Evolutionary conservation across 1,284 basidiomycete species (phyloP).

Genomic region (Fomitopsis schrenkii): DNA sequence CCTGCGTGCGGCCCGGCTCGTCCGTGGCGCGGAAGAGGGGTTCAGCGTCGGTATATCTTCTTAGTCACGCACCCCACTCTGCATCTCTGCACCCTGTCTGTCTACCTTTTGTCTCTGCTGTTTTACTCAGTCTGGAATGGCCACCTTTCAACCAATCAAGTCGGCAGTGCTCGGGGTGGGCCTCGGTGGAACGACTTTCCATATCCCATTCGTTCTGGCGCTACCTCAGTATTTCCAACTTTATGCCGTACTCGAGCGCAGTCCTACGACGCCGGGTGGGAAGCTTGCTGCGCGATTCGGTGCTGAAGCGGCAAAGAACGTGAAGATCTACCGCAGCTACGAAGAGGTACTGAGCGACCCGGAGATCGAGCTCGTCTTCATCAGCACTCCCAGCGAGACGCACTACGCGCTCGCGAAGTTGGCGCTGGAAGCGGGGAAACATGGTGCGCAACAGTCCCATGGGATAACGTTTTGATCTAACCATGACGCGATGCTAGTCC

Average conservation of each 20-base stretch:
- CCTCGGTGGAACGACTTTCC: slow-evolving; percentile 73
- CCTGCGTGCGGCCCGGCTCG: neutral
- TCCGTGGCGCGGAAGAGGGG: neutral
- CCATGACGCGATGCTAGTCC: slow-evolving; percentile 36
- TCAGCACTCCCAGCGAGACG: slow-evolving; percentile 78
- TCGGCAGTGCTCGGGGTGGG: slow-evolving; percentile 76
- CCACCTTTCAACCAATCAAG: slow-evolving; percentile 43
- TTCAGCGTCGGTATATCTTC: neutral
- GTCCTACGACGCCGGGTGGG: slow-evolving; percentile 53
- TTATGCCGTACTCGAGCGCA: slow-evolving; percentile 62
- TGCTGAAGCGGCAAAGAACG: slow-evolving; percentile 31
- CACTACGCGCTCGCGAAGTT: slow-evolving; percentile 71
- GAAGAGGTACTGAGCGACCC: slow-evolving; percentile 55
- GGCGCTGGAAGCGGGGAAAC: slow-evolving; percentile 70
- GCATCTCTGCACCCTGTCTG: neutral
- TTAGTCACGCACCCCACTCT: neutral
- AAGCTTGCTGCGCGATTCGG: slow-evolving; percentile 63
- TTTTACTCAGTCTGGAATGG: neutral
- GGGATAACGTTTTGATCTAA: neutral
- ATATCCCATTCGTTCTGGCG: slow-evolving; percentile 73
- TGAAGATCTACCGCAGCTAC: slow-evolving; percentile 51
- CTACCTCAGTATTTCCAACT: slow-evolving; percentile 73
- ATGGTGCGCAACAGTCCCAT: slow-evolving; percentile 43
- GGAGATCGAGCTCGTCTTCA: slow-evolving; percentile 64
- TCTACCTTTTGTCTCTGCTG: neutral